Base-by-base conservation (phyloP, 192 early-diverging fungal species). In the Coemansia sp. region DNA sequence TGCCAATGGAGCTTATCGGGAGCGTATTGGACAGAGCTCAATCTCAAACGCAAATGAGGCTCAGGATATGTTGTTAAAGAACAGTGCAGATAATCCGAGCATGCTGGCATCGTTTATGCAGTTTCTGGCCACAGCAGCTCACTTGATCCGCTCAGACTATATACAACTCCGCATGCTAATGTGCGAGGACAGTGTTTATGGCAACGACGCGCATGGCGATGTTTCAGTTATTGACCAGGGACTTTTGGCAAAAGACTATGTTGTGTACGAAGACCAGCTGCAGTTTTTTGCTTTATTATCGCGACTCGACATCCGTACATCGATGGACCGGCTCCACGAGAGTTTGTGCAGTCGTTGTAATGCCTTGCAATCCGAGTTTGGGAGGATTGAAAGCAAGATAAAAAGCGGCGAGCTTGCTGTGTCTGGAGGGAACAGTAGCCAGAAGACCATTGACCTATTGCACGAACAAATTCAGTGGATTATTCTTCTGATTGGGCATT, bases 391-490 rank as follows among this genome's bases (percentile, higher is more conserved):
- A 44, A 9, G 20, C 2, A 50, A 22, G 10, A 68, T 57, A 41
- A 41, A 61, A 55, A 68, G 50, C 37, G 61, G 58, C 1, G 9
- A 8, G 1, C 63, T 42, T 17, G 22, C 64, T 0, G 65, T 45
- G 16, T 49, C 41, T 10, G 46, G 25, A 20, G 44, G 42, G 22
- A 56, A 53, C 12, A 25, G 22, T 61, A 71, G 58, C 25, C 79
- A 77, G 45, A 70, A 70, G 19, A 60, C 75, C 4, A 63, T 82
- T 37, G 79, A 82, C 40, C 68, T 82, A 7, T 41, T 82, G 16
- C 75, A 82, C 40, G 79, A 82, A 71, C 79, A 82, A 32, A 69
- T 67, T 5, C 79, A 82, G 62, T 82, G 79, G 79, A 71, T 76
- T 42, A 69, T 77, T 38, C 57, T 82, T 57, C 63, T 82, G 65